Percentiles rank a stretch among this genome's conserved stretches.
phyloP scores from a whole-genome alignment of 805 yeast genomes.

The Brettanomyces naardenensis region DNA sequence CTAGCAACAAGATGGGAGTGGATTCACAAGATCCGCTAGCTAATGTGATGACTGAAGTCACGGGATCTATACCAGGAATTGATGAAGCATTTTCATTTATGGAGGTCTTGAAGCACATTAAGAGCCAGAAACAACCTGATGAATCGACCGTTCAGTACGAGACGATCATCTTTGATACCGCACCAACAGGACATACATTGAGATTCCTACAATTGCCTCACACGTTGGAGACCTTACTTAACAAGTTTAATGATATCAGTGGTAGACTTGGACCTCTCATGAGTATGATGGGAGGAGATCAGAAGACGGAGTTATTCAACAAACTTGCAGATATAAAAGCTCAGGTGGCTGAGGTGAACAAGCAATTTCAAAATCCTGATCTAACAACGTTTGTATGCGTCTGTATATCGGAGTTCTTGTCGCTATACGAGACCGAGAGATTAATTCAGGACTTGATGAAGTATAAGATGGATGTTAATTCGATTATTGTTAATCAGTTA shows the following conservation, averaged over 20 bases:
- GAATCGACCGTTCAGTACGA: constrained; percentile 44
- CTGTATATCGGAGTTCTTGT: constrained; percentile 93
- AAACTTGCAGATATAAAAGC: constrained; percentile 76
- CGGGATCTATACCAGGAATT: constrained; percentile 94
- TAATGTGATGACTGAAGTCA: constrained; percentile 79
- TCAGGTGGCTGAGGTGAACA: constrained; percentile 80
- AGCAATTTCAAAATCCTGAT: constrained; percentile 93
- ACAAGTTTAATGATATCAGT: constrained; percentile 80
- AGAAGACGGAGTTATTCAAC: constrained; percentile 61
- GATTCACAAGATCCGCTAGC: constrained; percentile 59
- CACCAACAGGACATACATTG: constrained; percentile 98
- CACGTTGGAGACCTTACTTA: constrained; percentile 78
- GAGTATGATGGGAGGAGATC: constrained; percentile 62
- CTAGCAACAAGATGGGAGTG: constrained; percentile 26
- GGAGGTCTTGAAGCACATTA: constrained; percentile 96
- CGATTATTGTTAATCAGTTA: constrained; percentile 92
- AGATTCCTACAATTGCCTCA: constrained; percentile 93
- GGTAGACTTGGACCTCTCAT: constrained; percentile 88
- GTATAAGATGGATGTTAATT: constrained; percentile 93
- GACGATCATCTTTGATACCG: constrained; percentile 96
- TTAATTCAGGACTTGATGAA: constrained; percentile 93
- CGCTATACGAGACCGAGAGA: constrained; percentile 95
- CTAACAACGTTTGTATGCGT: constrained; percentile 94
- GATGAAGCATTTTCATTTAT: constrained; percentile 97
- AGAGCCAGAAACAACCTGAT: constrained; percentile 44